phyloP scores from a whole-genome alignment of 495 filamentous ascomycete species.

The Eremomyces bilateralis region DNA sequence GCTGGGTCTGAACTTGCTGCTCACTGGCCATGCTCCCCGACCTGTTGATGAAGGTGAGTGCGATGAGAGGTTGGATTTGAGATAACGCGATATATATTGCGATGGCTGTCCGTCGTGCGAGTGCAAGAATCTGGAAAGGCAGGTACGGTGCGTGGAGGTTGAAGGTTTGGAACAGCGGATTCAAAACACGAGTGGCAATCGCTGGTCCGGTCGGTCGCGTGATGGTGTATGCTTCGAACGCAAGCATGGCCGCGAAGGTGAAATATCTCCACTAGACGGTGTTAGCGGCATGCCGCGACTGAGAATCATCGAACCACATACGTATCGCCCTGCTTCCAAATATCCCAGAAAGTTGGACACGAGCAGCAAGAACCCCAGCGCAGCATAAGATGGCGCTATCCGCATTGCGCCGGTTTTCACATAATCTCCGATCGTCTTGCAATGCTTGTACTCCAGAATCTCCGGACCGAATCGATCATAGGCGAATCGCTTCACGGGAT shows the following conservation, averaged over 20 bases:
- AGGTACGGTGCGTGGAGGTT: constrained; percentile 41
- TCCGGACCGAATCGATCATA: constrained; percentile 84
- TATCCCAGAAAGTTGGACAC: constrained; percentile 56
- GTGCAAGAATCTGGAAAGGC: constrained; percentile 65
- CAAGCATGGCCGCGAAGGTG: constrained; percentile 40
- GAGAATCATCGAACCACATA: constrained; percentile 5
- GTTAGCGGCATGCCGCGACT: neutral
- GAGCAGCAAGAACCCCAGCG: constrained; percentile 37
- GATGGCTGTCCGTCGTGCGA: constrained; percentile 57
- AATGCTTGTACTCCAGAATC: constrained; percentile 43
- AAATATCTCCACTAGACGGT: constrained; percentile 59
- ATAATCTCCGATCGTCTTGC: constrained; percentile 52
- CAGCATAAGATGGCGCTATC: constrained; percentile 41
- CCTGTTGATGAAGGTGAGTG: constrained; percentile 9
- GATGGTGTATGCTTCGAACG: constrained; percentile 52
- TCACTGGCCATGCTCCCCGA: constrained; percentile 9
- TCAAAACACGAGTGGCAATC: constrained; percentile 35
- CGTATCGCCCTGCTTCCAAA: constrained; percentile 59
- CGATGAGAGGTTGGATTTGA: constrained; percentile 51
- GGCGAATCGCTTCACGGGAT: constrained; percentile 65
- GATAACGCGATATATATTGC: constrained; percentile 78
- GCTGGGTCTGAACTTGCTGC: constrained; percentile 21
- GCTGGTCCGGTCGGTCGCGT: constrained; percentile 39
- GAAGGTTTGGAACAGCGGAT: constrained; percentile 32
- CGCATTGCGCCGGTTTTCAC: constrained; percentile 38